phyloP scores from a whole-genome alignment of 225 moss, liverwort and hornwort genomes.

The Rhytidiadelphus loreus region DNA sequence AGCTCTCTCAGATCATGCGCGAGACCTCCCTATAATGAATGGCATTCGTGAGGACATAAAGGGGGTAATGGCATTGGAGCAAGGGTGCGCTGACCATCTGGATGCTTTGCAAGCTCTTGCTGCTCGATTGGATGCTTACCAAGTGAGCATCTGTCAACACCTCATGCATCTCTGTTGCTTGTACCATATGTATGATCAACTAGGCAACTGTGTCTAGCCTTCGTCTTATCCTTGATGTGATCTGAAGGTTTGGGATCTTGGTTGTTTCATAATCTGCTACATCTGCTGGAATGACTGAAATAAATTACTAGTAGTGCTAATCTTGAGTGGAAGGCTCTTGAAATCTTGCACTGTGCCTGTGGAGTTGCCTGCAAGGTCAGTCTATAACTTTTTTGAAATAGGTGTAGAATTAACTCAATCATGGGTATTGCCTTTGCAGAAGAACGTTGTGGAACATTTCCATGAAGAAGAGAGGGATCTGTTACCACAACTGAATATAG shows the following conservation, averaged over 20 bases:
- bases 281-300: background rate
- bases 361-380: background rate
- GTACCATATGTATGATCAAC: background rate
- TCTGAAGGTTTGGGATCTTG: background rate
- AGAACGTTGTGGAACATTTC: conserved; percentile 34
- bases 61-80: conserved; percentile 35
- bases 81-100: conserved; percentile 34
- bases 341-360: background rate
- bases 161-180: background rate
- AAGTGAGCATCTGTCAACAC: conserved; percentile 9
- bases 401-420: background rate
- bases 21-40: conserved; percentile 49
- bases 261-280: background rate
- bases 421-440: conserved; percentile 9
- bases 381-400: background rate
- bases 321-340: background rate
- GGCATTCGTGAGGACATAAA: conserved; percentile 50
- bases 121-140: conserved; percentile 19
- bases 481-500: conserved; percentile 31
- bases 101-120: conserved; percentile 45
- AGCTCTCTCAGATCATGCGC: conserved; percentile 37
- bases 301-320: background rate
- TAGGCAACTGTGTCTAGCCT: background rate
- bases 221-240: background rate
- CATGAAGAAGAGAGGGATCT: conserved; percentile 48